A percentile compares a stretch with the other conserved stretches of the same genome.
Conservation (phyloP, 1,284 basidiomycete species). For the Ustilago loliicola region DNA sequence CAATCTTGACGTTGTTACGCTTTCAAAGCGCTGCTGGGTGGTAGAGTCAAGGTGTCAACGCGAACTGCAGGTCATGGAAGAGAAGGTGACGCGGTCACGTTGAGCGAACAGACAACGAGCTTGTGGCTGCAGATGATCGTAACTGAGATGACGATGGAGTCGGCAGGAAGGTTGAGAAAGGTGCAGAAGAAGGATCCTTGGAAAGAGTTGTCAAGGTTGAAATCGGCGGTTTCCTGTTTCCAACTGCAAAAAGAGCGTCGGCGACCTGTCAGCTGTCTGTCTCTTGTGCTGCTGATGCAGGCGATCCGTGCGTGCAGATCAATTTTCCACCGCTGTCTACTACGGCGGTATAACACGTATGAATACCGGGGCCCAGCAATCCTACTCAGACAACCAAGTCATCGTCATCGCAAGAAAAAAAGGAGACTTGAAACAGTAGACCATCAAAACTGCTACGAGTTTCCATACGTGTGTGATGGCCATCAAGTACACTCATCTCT, state of each 20-base stretch:
- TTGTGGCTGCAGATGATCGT: conserved; percentile 4
- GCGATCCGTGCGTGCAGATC: conserved; percentile 32
- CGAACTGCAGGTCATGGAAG: background rate
- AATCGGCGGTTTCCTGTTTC: background rate
- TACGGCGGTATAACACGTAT: background rate
- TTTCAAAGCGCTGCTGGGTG: background rate
- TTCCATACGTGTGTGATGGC: no score
- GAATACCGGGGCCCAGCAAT: no score
- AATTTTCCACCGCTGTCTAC: background rate
- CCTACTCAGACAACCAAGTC: no score
- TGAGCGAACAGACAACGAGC: background rate
- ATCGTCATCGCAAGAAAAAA: no score
- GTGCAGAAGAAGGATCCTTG: conserved; percentile 8
- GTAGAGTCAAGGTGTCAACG: background rate
- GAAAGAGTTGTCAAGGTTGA: background rate
- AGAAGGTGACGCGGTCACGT: background rate
- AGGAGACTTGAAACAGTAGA: no score
- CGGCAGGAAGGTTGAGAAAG: background rate
- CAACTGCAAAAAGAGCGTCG: background rate
- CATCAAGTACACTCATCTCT: no score
- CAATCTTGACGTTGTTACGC: background rate
- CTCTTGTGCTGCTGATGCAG: background rate
- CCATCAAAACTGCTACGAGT: no score
- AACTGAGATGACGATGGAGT: background rate
- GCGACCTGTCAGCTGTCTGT: background rate